phyloP scores from a whole-genome alignment of 352 stramenopile species.

The Globisporangium uncinulatum region DNA sequence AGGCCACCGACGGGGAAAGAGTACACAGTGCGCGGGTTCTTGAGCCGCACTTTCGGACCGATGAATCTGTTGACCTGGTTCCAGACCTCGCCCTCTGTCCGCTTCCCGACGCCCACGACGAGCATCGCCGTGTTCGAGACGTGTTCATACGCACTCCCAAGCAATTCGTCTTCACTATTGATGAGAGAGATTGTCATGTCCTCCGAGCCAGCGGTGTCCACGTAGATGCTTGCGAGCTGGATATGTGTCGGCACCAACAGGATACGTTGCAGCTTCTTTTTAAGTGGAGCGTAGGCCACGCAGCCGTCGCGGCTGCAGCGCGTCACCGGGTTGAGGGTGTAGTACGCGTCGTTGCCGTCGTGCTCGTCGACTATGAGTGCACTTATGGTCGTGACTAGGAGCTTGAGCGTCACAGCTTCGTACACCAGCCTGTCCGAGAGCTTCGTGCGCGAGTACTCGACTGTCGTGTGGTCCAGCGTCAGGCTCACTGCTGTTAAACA shows the following conservation, averaged over 20 bases:
- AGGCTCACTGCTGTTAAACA: not conserved
- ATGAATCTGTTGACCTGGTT: not conserved
- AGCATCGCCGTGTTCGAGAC: constrained; percentile 12
- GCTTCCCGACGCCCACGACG: constrained; percentile 2
- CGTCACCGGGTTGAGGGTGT: not conserved
- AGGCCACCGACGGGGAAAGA: constrained; percentile 6
- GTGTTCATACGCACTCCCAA: not conserved
- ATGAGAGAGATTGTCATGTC: constrained; percentile 4
- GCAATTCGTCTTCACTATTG: not conserved
- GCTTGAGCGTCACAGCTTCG: constrained; percentile 19
- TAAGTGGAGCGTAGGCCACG: not conserved
- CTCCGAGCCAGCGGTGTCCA: constrained; percentile 10
- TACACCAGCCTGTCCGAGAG: constrained; percentile 13
- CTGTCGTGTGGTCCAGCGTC: not conserved
- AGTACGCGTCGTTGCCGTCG: not conserved
- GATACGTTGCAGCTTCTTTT: not conserved
- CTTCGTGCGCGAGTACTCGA: constrained; percentile 10
- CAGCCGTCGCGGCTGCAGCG: constrained; percentile 7
- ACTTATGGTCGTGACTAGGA: not conserved
- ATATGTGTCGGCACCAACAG: not conserved
- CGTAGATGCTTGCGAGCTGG: constrained; percentile 10
- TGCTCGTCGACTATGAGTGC: not conserved
- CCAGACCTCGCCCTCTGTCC: constrained; percentile 2
- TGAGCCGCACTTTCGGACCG: not conserved
- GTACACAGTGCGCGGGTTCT: constrained; percentile 3